Percentiles rank a stretch among this genome's conserved stretches.
Conservation (phyloP, 2,329 filamentous ascomycete genomes). For the Fusarium stilboides region DNA sequence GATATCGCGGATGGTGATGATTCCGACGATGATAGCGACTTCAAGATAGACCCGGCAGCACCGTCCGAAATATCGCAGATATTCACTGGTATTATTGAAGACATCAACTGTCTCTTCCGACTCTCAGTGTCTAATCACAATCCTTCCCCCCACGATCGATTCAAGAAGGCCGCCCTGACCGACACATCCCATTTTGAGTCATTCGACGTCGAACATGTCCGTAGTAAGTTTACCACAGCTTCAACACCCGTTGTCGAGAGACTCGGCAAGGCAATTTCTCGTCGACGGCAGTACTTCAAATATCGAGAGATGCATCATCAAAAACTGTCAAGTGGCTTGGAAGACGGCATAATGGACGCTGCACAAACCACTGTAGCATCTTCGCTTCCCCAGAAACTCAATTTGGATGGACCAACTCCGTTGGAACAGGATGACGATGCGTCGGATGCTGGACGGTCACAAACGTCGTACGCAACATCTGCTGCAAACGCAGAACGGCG, state of each 20-base stretch:
- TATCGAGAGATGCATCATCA: conserved; percentile 15
- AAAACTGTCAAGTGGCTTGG: background rate
- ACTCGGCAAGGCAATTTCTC: background rate
- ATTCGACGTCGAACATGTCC: conserved; percentile 8
- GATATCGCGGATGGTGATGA: background rate
- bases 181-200: conserved; percentile 13
- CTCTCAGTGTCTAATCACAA: conserved; percentile 9
- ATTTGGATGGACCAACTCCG: fast-evolving
- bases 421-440: fast-evolving
- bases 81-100: background rate
- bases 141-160: conserved; percentile 15
- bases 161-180: background rate
- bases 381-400: background rate
- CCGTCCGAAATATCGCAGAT: conserved; percentile 10
- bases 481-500: fast-evolving
- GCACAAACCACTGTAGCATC: conserved; percentile 1
- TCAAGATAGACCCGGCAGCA: fast-evolving
- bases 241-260: fast-evolving
- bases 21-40: fast-evolving
- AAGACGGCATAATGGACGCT: fast-evolving
- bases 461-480: conserved; percentile 7
- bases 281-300: conserved; percentile 26
- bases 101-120: conserved; percentile 16
- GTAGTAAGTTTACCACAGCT: fast-evolving
- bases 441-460: background rate